Evolutionary conservation across 2,329 filamentous ascomycete species (phyloP).

Genomic region (Diplodia seriata): DNA sequence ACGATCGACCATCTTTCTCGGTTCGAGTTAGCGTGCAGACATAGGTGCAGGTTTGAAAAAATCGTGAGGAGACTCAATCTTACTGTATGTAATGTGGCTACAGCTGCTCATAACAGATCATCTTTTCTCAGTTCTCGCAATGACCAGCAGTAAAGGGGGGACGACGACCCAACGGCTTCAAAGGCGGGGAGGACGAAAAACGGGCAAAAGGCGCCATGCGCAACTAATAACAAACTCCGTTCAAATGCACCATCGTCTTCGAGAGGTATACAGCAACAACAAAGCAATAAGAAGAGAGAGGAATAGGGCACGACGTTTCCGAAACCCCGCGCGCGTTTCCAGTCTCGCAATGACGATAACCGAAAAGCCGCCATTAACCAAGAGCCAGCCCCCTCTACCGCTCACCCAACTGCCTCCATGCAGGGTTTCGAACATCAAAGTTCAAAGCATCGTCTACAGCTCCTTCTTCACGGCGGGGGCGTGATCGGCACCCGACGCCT

Average conservation of each 20-base stretch:
- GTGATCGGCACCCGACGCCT: conserved; percentile 10
- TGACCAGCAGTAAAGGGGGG: background rate
- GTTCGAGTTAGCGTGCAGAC: background rate
- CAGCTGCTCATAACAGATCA: background rate
- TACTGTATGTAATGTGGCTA: too few species aligned
- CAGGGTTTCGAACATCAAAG: background rate
- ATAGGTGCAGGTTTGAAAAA: background rate
- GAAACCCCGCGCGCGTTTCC: background rate
- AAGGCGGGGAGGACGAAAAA: background rate
- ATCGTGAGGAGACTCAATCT: too few species aligned
- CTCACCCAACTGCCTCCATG: background rate
- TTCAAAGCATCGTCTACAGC: background rate
- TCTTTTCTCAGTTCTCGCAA: background rate
- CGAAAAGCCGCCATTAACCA: background rate
- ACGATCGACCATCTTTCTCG: background rate
- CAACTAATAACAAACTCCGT: conserved; percentile 2
- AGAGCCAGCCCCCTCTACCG: background rate
- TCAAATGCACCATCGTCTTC: conserved; percentile 5
- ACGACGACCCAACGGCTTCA: background rate
- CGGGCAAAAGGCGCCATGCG: background rate
- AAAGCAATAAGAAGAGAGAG: background rate
- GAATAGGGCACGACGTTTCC: background rate
- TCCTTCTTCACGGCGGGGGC: conserved; percentile 28
- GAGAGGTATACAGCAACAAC: conserved; percentile 20
- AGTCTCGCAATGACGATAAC: background rate